A percentile compares a stretch with the other conserved stretches of the same genome.
phyloP scores from a whole-genome alignment of 805 yeast species.

The Teunomyces funiuensis region DNA sequence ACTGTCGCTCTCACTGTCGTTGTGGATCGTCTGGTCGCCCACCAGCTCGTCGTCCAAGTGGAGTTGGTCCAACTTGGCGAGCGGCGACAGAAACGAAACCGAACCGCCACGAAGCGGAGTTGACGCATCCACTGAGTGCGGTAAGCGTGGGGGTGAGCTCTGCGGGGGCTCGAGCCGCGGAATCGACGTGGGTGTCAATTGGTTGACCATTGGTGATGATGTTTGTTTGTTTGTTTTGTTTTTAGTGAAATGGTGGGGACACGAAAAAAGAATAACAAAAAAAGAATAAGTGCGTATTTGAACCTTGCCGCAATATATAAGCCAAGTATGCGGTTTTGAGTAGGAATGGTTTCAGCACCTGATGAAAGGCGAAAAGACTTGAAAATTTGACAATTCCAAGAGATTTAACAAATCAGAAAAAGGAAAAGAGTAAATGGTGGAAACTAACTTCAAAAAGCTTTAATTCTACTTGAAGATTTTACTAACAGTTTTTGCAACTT shows the following conservation, averaged over 20 bases:
- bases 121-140: constrained; percentile 20
- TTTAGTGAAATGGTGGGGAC: not conserved
- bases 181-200: constrained; percentile 8
- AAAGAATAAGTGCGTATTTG: no score
- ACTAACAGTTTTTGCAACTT: no score
- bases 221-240: not conserved
- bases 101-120: constrained; percentile 22
- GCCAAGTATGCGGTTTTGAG: not conserved
- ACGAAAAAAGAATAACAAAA: not conserved
- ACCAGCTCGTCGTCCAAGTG: constrained; percentile 24
- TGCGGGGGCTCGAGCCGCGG: constrained; percentile 14
- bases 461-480: no score
- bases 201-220: constrained; percentile 2
- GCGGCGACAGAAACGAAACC: constrained; percentile 31
- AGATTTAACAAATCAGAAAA: not conserved
- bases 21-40: constrained; percentile 30
- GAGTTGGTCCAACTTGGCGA: constrained; percentile 33
- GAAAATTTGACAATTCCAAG: no score
- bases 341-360: no score
- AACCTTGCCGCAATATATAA: not conserved
- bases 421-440: not conserved
- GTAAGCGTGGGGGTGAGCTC: not conserved
- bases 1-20: constrained; percentile 18
- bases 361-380: no score
- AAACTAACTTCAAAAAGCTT: no score